These are phyloP conservation scores for Acanthamoeba healyi DNA, from an alignment of 208 protist genomes.

Conservation along the genomic window DNA sequence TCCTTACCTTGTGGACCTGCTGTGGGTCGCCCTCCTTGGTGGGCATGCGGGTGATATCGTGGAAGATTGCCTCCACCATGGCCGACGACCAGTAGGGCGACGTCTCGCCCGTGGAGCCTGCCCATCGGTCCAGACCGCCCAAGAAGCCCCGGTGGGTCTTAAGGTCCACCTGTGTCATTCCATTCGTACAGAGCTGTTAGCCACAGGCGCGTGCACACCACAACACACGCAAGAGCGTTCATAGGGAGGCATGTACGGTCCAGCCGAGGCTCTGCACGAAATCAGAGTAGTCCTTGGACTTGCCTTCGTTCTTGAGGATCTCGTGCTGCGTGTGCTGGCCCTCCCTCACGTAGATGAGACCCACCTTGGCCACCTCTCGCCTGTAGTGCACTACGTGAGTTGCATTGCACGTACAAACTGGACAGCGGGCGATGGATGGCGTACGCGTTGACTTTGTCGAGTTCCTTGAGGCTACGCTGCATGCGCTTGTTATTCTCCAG, in stretches of 20 bases:
- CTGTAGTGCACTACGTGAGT: constrained; percentile 22
- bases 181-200: not conserved
- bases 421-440: not conserved
- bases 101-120: constrained; percentile 78
- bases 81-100: constrained; percentile 86
- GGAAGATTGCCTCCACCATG: constrained; percentile 89
- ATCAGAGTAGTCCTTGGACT: constrained; percentile 81
- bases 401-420: not conserved
- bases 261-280: constrained; percentile 89
- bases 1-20: constrained; percentile 85
- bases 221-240: no score
- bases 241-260: constrained; percentile 36
- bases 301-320: constrained; percentile 87
- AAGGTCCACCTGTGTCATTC: constrained; percentile 81
- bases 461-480: constrained; percentile 78
- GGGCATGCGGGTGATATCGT: constrained; percentile 89
- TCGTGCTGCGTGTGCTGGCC: constrained; percentile 88
- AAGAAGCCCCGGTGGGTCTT: constrained; percentile 87
- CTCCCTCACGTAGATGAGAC: constrained; percentile 89
- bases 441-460: constrained; percentile 83
- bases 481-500: constrained; percentile 84
- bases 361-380: constrained; percentile 90
- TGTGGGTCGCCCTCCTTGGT: constrained; percentile 84
- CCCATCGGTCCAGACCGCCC: constrained; percentile 86
- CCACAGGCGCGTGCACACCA: not conserved